These are phyloP conservation scores for Aspergillus neoniger DNA, from an alignment of 2,329 filamentous ascomycete species.

Conservation along the genomic window DNA sequence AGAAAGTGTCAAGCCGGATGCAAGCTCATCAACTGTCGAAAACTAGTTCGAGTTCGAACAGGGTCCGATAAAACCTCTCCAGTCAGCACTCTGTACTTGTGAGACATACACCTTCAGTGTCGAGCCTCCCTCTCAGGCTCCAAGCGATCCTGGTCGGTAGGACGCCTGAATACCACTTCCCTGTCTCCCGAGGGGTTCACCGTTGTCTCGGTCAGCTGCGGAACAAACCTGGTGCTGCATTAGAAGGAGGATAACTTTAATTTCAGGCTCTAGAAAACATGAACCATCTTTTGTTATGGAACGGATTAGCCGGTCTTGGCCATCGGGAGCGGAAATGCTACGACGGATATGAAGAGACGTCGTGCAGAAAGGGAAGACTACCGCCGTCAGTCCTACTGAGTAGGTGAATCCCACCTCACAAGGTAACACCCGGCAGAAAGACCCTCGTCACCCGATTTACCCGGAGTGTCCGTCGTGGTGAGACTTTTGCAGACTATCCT, in stretches of 20 bases:
- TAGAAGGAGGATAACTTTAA: neutral
- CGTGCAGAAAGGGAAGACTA: neutral
- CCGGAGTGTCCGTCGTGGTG: neutral
- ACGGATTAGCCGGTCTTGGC: neutral
- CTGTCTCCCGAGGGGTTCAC: neutral
- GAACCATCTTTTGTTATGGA: neutral
- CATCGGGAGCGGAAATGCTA: no score
- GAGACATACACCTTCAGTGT: neutral
- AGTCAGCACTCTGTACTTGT: slow-evolving; percentile 2
- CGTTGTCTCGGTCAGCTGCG: neutral
- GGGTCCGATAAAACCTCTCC: neutral
- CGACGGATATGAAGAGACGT: no score
- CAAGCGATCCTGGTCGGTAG: neutral
- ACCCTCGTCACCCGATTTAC: neutral
- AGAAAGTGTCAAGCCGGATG: neutral
- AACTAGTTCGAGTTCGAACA: neutral
- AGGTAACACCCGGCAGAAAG: neutral
- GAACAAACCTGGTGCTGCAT: neutral
- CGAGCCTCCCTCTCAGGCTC: neutral
- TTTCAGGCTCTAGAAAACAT: neutral
- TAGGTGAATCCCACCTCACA: neutral
- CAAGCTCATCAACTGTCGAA: neutral
- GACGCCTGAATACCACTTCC: neutral
- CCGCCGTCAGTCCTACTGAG: neutral
- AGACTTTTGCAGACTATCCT: neutral